Evolutionary conservation across 352 stramenopile species (phyloP), one percentile per base, ranked within the genome.

Genomic region (Pythium diclinum): DNA sequence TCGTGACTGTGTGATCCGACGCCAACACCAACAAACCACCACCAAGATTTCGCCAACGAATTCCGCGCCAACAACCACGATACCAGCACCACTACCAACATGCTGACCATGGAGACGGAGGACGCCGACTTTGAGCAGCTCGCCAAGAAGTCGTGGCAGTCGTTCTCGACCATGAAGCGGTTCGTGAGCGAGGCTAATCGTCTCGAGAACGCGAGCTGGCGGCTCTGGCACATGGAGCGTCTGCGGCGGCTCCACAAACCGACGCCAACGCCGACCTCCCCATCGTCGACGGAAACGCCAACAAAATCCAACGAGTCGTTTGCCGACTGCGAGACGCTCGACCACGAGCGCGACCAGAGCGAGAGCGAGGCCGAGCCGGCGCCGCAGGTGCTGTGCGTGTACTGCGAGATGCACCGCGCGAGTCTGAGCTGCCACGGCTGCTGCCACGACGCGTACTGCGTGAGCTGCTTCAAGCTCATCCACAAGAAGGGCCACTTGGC

Each of bases 381-480:
- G 16, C 16, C 36, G 57, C 59, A 28, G 46, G 65, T 71, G 25
- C 23, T 67, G 51, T 93, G 86, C 58, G 83, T 95, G 42, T 95
- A 95, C 72, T 95, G 86, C 62, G 84, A 92, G 61, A 65, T 91
- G 25, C 80, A 89, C 66, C 30, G 57, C 6, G 83, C 84, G 23
- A 87, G 75, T 55, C 62, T 95, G 46, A 87, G 81, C 63, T 95
- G 86, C 74, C 80, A 92, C 33, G 84, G 86, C 64, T 95, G 86
- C 71, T 92, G 85, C 70, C 84, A 93, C 58, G 86, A 95, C 72
- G 76, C 74, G 6, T 95, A 95, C 73, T 95, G 86, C 63, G 80
- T 92, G 32, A 87, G 77, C 55, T 95, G 86, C 78, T 95, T 95
- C 67, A 95, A 93, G 62, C 72, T 95, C 56, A 82, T 95, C 42